Percentiles rank a stretch among this genome's conserved stretches.
Conservation (phyloP, 2,329 filamentous ascomycete genomes). For the Clonostachys rosea region DNA sequence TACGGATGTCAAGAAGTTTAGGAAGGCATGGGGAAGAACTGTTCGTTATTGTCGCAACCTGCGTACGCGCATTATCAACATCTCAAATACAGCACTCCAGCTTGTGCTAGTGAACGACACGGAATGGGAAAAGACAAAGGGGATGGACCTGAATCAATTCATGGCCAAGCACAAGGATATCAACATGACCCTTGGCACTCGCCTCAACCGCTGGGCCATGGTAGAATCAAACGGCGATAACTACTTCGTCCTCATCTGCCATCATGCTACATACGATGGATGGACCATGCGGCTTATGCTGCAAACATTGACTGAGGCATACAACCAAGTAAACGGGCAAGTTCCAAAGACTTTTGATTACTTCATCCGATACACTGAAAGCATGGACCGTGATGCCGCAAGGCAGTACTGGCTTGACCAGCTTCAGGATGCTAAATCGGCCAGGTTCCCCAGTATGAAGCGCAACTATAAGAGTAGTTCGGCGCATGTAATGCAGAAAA, state of each 20-base stretch:
- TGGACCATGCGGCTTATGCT: slow-evolving; percentile 2
- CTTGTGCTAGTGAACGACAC: slow-evolving; percentile 3
- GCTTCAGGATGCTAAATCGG: not conserved
- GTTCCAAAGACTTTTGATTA: slow-evolving; percentile 21
- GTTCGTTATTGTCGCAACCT: slow-evolving; percentile 7
- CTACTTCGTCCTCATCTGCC: slow-evolving; percentile 1
- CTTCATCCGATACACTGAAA: slow-evolving; percentile 33
- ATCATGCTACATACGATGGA: slow-evolving; percentile 5
- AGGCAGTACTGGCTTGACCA: slow-evolving; percentile 1
- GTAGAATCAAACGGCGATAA: not conserved
- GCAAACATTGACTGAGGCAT: not conserved
- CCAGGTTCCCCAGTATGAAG: not conserved
- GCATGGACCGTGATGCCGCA: slow-evolving; percentile 10
- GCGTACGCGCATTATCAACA: slow-evolving; percentile 10
- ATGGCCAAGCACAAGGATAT: not conserved
- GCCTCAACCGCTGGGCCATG: slow-evolving; percentile 3
- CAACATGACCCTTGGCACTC: slow-evolving; percentile 5
- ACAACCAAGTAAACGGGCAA: not conserved
- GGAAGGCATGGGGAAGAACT: slow-evolving; percentile 8
- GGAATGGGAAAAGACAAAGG: not conserved
- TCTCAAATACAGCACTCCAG: slow-evolving; percentile 2
- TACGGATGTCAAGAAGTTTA: slow-evolving; percentile 8
- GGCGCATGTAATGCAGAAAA: not conserved
- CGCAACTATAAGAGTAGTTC: too few species aligned
- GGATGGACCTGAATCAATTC: not conserved